A percentile compares a stretch with the other conserved stretches of the same genome.
phyloP scores from a whole-genome alignment of 2,329 filamentous ascomycete species.

The Talaromyces funiculosus region DNA sequence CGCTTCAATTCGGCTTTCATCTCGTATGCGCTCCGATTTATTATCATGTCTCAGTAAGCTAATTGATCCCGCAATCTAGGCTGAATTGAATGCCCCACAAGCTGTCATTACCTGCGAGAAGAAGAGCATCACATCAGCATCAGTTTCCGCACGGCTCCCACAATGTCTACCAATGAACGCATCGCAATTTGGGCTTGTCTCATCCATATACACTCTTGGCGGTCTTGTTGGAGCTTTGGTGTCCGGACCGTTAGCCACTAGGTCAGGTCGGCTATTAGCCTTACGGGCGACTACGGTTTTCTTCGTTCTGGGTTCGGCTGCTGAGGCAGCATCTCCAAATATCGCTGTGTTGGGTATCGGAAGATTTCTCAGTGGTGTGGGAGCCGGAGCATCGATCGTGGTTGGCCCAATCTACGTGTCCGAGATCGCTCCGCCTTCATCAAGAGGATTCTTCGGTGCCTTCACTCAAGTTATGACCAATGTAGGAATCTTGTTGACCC shows the following conservation, averaged over 20 bases:
- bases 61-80: slow-evolving; percentile 45
- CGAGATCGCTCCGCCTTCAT: slow-evolving; percentile 71
- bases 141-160: slow-evolving; percentile 31
- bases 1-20: slow-evolving; percentile 92
- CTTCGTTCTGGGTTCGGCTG: slow-evolving; percentile 67
- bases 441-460: slow-evolving; percentile 70
- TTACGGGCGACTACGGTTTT: slow-evolving; percentile 74
- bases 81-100: slow-evolving; percentile 91
- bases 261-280: slow-evolving; percentile 65
- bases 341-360: slow-evolving; percentile 66
- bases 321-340: slow-evolving; percentile 66
- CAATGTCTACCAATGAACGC: slow-evolving; percentile 87
- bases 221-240: slow-evolving; percentile 77
- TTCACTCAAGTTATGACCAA: slow-evolving; percentile 94
- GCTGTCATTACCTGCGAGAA: slow-evolving; percentile 84
- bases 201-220: slow-evolving; percentile 85
- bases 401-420: slow-evolving; percentile 93
- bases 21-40: slow-evolving; percentile 53
- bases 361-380: slow-evolving; percentile 72
- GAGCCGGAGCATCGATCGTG: slow-evolving; percentile 82
- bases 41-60: background rate
- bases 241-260: slow-evolving; percentile 72
- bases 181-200: slow-evolving; percentile 75
- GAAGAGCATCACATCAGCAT: slow-evolving; percentile 43
- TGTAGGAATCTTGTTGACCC: slow-evolving; percentile 76